phyloP scores from a whole-genome alignment of 2,329 filamentous ascomycete genomes.

The Xylariaceae sp. region DNA sequence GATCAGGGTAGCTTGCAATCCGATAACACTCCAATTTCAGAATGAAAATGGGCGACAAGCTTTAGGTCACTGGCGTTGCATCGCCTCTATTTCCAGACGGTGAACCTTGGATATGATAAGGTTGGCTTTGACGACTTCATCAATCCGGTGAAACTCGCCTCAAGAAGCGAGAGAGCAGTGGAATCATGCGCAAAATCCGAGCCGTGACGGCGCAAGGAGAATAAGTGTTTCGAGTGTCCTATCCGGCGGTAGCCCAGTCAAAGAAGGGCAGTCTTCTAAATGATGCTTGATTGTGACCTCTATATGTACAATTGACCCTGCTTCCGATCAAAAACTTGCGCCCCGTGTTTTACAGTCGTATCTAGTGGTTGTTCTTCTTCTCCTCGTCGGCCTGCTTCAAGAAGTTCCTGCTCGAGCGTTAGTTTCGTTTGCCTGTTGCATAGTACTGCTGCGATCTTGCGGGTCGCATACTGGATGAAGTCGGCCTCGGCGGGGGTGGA shows the following conservation, averaged over 20 bases:
- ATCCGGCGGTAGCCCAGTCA: conserved; percentile 15
- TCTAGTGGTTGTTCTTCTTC: conserved; percentile 42
- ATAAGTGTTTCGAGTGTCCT: conserved; percentile 16
- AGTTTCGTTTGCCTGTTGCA: conserved; percentile 14
- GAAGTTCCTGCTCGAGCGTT: conserved; percentile 39
- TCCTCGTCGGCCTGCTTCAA: conserved; percentile 39
- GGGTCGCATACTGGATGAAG: conserved; percentile 54
- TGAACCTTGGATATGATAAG: conserved; percentile 10
- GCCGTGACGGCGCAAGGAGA: conserved; percentile 10
- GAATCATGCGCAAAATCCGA: conserved; percentile 1
- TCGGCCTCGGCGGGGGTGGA: conserved; percentile 57
- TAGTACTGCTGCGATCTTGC: conserved; percentile 10
- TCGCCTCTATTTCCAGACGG: conserved; percentile 12
- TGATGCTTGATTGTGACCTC: conserved; percentile 26
- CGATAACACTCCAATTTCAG: conserved; percentile 12
- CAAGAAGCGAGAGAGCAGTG: conserved; percentile 1
- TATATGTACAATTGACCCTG: conserved; percentile 30
- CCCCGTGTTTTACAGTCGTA: conserved; percentile 8
- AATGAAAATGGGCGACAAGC: conserved; percentile 12
- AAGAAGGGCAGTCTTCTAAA: conserved; percentile 15
- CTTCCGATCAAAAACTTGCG: conserved; percentile 18
- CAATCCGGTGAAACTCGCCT: conserved; percentile 13
- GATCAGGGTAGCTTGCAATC: conserved; percentile 6
- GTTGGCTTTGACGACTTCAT: conserved; percentile 15
- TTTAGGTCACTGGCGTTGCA: conserved; percentile 7